Base-by-base conservation (phyloP, 176 grass and related monocot genomes). In the Oryza glumipatula region DNA sequence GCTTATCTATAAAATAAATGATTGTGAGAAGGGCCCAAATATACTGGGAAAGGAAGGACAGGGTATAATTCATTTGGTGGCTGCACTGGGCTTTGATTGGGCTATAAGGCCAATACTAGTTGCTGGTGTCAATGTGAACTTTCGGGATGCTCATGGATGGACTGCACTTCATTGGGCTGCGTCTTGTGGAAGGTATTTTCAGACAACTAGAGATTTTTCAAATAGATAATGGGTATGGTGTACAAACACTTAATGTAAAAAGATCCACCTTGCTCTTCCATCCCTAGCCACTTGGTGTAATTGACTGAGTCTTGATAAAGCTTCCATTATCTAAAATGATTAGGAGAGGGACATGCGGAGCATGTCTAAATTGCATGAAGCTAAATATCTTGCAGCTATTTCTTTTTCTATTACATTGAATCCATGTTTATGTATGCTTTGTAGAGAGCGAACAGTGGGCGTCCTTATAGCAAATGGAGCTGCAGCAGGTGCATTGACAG, bases 81-180 rank as follows among this genome's bases (percentile, higher is more conserved):
- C 94, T 67, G 92, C 92, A 24, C 77, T 97, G 66, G 92, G 86
- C 43, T 97, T 90, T 80, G 88, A 94, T 79, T 97, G 94, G 89
- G 92, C 94, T 65, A 87, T 97, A 69, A 92, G 79, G 71, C 89
- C 92, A 22, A 92, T 83, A 85, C 69, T 92, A 66, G 41, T 83
- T 80, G 87, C 89, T 64, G 94, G 94, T 87, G 92, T 97, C 17
- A 94, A 89, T 88, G 88, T 97, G 15, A 97, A 97, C 80, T 97
- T 92, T 74, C 88, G 92, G 73, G 94, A 97, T 88, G 83, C 89
- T 60, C 92, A 82, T 87, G 94, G 94, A 58, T 94, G 94, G 94
- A 97, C 94, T 72, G 92, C 92, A 60, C 94, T 97, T 90, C 92
- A 97, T 80, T 97, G 94, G 94, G 92, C 92, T 68, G 92, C 94